Conservation (phyloP, 495 filamentous ascomycete species). For the Penicillium cinerascens region DNA sequence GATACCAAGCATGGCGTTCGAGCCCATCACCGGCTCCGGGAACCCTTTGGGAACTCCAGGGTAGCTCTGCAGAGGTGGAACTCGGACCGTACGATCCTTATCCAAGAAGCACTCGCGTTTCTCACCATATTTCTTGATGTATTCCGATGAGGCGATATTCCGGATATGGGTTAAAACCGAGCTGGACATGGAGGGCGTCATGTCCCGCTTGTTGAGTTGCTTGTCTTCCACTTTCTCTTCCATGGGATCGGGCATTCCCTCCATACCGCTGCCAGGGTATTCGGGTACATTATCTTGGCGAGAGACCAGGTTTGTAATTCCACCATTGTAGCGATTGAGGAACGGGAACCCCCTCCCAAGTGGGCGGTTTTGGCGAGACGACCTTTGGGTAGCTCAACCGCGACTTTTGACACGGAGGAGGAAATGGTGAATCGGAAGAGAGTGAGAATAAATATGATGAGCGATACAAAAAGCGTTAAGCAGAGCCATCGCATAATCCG, state of each 20-base stretch:
- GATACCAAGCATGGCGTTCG: constrained; percentile 73
- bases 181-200: constrained; percentile 41
- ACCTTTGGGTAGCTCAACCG: constrained; percentile 50
- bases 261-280: constrained; percentile 57
- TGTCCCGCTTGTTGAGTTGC: constrained; percentile 29
- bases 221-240: constrained; percentile 5
- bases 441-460: constrained; percentile 68
- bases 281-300: constrained; percentile 64
- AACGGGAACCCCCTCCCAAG: constrained; percentile 83
- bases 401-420: constrained; percentile 57
- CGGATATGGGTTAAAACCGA: constrained; percentile 61
- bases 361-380: constrained; percentile 55
- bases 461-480: constrained; percentile 59
- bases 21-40: constrained; percentile 78
- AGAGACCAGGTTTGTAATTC: constrained; percentile 62
- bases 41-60: constrained; percentile 74
- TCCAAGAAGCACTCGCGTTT: constrained; percentile 78
- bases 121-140: constrained; percentile 55
- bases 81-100: constrained; percentile 51
- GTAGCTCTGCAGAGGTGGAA: constrained; percentile 67
- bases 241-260: constrained; percentile 25
- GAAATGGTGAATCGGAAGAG: constrained; percentile 66
- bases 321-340: constrained; percentile 79
- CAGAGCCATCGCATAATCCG: constrained; percentile 69
- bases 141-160: constrained; percentile 57